A percentile compares a stretch with the other conserved stretches of the same genome.
Evolutionary conservation across 139 green algal genomes (phyloP).

Genomic region (Chlorella sp.): DNA sequence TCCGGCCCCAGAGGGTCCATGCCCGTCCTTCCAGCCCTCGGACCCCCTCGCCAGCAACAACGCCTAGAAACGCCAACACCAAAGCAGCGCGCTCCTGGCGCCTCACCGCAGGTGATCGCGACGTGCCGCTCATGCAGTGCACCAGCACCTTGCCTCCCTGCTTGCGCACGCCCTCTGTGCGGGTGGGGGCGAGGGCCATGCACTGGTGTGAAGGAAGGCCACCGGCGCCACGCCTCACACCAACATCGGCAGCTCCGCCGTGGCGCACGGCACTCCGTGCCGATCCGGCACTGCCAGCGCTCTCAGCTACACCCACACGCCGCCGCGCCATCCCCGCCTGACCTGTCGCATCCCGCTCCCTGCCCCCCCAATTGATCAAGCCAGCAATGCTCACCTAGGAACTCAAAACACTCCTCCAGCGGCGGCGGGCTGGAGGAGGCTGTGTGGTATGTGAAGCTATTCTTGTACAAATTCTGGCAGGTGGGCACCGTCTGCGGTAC

Average conservation of each 20-base stretch:
- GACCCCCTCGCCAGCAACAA: too few relatives aligned
- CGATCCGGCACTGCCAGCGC: too few relatives aligned
- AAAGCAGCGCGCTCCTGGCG: too few relatives aligned
- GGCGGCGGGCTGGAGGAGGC: slow-evolving; percentile 52
- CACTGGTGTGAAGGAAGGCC: not conserved
- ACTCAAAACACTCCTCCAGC: slow-evolving; percentile 75
- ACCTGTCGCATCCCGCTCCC: too few relatives aligned
- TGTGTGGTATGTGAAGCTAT: slow-evolving; percentile 90
- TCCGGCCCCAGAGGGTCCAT: too few relatives aligned
- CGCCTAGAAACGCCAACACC: too few relatives aligned
- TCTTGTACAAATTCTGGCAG: slow-evolving; percentile 85
- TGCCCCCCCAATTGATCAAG: too few relatives aligned
- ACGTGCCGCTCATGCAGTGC: slow-evolving; percentile 77
- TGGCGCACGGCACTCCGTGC: too few relatives aligned
- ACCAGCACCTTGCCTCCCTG: slow-evolving; percentile 55
- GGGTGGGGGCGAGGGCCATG: slow-evolving; percentile 14
- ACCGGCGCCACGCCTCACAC: not conserved
- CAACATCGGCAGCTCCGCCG: not conserved
- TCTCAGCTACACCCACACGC: not conserved
- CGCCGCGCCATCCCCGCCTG: not conserved
- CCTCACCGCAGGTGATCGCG: slow-evolving; percentile 61
- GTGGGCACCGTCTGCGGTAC: slow-evolving; percentile 78
- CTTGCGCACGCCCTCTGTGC: slow-evolving; percentile 31
- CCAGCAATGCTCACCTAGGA: slow-evolving; percentile 66
- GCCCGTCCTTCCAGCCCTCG: too few relatives aligned